Conservation (phyloP, 2,329 filamentous ascomycete genomes). For the Fusarium papillatum region DNA sequence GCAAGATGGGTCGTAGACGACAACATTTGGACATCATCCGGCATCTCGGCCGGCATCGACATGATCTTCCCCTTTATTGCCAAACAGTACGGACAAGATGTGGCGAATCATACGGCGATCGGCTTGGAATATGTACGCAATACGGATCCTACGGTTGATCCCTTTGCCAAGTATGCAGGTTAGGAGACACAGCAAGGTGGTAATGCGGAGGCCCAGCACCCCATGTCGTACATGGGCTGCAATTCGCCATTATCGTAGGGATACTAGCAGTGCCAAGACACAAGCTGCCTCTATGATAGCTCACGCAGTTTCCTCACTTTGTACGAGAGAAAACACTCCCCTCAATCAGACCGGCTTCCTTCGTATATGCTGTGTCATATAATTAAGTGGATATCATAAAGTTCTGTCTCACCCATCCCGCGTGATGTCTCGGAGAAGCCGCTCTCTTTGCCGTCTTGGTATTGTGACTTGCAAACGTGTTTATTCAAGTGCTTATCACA, state of each 20-base stretch:
- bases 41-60: conserved; percentile 62
- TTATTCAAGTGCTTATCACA: neutral
- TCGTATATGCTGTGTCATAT: neutral
- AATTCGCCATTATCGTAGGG: neutral
- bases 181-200: neutral
- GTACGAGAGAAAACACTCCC: neutral
- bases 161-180: conserved; percentile 58
- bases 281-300: too few relatives aligned
- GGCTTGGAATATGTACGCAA: conserved; percentile 71
- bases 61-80: conserved; percentile 52
- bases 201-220: neutral
- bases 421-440: neutral
- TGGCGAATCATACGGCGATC: conserved; percentile 62
- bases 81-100: conserved; percentile 62
- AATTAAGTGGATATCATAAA: neutral
- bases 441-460: neutral
- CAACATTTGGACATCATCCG: conserved; percentile 73
- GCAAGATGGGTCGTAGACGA: conserved; percentile 73
- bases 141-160: conserved; percentile 63
- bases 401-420: neutral
- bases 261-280: neutral
- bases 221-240: neutral
- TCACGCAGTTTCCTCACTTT: neutral
- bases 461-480: neutral
- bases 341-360: neutral